Evolutionary conservation across 441 rosid species (phyloP), one percentile per base, ranked within the genome.

Genomic region (Croton setiger): DNA sequence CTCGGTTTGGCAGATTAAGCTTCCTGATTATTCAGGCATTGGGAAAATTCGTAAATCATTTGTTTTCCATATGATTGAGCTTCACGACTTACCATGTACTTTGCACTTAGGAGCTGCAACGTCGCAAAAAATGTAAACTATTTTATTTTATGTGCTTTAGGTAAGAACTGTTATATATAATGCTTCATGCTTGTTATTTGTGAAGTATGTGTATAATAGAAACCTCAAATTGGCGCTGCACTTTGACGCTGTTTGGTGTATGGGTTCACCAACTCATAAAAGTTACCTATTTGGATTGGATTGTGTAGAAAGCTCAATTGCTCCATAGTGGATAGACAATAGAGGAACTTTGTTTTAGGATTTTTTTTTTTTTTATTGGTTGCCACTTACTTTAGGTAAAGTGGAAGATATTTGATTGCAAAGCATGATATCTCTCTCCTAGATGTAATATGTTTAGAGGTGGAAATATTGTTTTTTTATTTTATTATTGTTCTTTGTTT

Each of bases 361-460:
- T 62, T 4, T 53, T 54, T 61, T 4, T 53, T 54, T 61, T 54
- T 52, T 45, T 62, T 27, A 8, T n/a, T 69, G 47, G 52, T 69
- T 61, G 41, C 47, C 11, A 2, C 0, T 7, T 47, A 27, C 1
- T 39, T 39, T 39, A 9, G 43, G 43, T 9, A 39, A 39, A 39
- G 43, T 39, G 1, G 11, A 7, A 39, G 43, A 39, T 39, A 39
- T 39, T 5, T 5, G 43, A 39, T 39, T 7, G 10, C 10, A 39
- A 4, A 6, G 15, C 47, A 45, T n/a, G 41, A 18, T 8, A 18
- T 41, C 15, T n/a, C 43, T 11, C 4, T 33, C 20, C 15, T 10
- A 27, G 4, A 43, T 43, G 27, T 51, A 51, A 51, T 17, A 15
- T 47, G 15, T 39, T 14, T 44, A 10, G 23, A 9, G 15, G 13